A percentile compares a stretch with the other conserved stretches of the same genome.
phyloP scores from a whole-genome alignment of 192 early-diverging fungal genomes.

The Physocladia obscura region DNA sequence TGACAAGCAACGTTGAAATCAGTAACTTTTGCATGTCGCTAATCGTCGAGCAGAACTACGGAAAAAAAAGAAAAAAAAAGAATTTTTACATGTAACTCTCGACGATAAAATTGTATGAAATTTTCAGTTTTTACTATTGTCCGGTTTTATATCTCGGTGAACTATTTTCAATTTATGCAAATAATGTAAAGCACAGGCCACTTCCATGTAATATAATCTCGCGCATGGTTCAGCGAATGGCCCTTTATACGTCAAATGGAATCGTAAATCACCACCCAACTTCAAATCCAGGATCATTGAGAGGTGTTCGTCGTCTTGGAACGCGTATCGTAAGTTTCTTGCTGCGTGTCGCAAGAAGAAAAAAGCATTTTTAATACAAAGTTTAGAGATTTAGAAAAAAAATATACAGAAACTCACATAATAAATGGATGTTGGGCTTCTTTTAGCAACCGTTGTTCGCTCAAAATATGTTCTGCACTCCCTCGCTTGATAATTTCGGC shows the following conservation, averaged over 20 bases:
- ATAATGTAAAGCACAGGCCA: conserved; percentile 43
- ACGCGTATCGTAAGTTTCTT: conserved; percentile 59
- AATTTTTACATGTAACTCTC: neutral
- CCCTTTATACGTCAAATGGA: conserved; percentile 47
- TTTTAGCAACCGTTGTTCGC: conserved; percentile 84
- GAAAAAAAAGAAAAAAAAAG: neutral
- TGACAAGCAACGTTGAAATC: conserved; percentile 60
- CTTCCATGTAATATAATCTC: conserved; percentile 47
- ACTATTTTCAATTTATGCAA: conserved; percentile 50
- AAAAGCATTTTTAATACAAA: neutral
- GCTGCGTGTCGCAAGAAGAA: too few relatives aligned
- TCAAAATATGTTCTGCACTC: conserved; percentile 80
- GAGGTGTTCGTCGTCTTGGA: conserved; percentile 65
- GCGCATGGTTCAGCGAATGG: conserved; percentile 45
- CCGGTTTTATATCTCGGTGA: conserved; percentile 50
- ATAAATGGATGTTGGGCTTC: conserved; percentile 81
- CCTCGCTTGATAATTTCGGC: conserved; percentile 83
- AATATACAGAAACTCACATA: conserved; percentile 32
- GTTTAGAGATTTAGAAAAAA: neutral
- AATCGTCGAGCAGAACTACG: conserved; percentile 45
- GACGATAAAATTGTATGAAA: conserved; percentile 44
- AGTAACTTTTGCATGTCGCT: conserved; percentile 51
- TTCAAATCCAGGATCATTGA: conserved; percentile 64
- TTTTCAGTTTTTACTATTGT: conserved; percentile 25
- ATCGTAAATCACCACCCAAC: conserved; percentile 60